Base-by-base conservation (phyloP, 148 eudicot genomes). In the Gaultheria prostrata region DNA sequence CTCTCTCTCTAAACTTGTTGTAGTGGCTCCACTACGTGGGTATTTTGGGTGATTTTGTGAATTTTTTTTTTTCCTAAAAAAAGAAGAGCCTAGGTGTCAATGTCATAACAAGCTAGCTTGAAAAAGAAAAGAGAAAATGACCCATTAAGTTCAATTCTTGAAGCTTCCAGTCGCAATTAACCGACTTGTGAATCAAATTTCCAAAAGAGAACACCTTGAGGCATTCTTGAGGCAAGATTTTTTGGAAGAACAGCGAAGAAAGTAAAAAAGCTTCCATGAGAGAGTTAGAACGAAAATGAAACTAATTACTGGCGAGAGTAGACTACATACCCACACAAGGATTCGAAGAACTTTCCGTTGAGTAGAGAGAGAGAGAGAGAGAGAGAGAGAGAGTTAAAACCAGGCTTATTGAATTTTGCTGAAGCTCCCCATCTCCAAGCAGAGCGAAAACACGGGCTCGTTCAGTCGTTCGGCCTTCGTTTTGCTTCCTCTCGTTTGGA, bases 391-490 rank as follows among this genome's bases (percentile, higher is more conserved):
- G 63, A 61, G 33, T 33, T 56, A 30, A 8, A 49, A 67, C 24
- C 48, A 33, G 59, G 84, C 33, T 59, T 59, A 20, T 24, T 78
- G 78, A n/a, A 81, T n/a, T 50, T 65, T 8, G 79, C 17, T 65
- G 77, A n/a, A 75, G 82, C 59, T 84, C 79, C 80, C 79, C 88
- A 82, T 86, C 50, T 74, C 59, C 46, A 28, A 61, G n/a, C 24
- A 82, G 84, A 82, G 57, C 48, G 80, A 57, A 84, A 59, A 46
- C 24, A 17, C 82, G 91, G 91, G 91, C 84, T n/a, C n/a, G n/a
- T n/a, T n/a, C n/a, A n/a, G n/a, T 85, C 81, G 15, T 59, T 80
- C 82, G 49, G 78, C 83, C 15, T 48, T 21, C 43, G 50, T 21
- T 45, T 45, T 45, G 28, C 30, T 43, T 7, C 49, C n/a, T 72